Conservation (phyloP, 768 basidiomycete genomes). For the Strobilomyces dryophilus region DNA sequence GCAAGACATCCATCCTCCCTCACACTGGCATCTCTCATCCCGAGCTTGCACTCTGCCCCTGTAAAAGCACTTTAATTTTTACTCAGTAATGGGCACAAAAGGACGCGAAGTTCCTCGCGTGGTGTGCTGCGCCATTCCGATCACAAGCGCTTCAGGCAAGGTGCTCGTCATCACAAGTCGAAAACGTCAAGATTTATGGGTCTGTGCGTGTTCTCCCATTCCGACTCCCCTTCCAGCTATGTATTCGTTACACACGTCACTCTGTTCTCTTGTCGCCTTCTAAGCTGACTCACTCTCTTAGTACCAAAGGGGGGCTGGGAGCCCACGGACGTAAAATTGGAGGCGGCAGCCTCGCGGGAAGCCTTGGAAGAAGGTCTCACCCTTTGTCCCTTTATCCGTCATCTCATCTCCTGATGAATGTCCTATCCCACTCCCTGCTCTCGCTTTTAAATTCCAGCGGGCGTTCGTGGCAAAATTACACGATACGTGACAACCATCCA, state of each 20-base stretch:
- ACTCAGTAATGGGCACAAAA: constrained; percentile 50
- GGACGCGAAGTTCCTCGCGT: constrained; percentile 78
- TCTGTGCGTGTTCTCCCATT: constrained; percentile 61
- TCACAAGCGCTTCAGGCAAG: constrained; percentile 67
- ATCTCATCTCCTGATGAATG: constrained; percentile 64
- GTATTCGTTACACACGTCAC: background rate
- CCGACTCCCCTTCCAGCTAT: background rate
- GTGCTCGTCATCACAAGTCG: constrained; percentile 82
- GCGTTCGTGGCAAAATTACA: constrained; percentile 82
- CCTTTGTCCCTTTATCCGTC: constrained; percentile 73
- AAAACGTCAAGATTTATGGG: constrained; percentile 77
- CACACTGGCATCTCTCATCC: background rate
- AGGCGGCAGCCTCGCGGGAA: constrained; percentile 88
- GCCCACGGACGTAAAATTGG: constrained; percentile 71
- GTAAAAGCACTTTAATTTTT: constrained; percentile 1
- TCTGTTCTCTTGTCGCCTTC: background rate
- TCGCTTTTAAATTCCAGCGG: constrained; percentile 50
- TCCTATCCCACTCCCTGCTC: constrained; percentile 38
- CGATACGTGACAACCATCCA: constrained; percentile 82
- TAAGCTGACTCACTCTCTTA: constrained; percentile 29
- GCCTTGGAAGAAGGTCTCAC: constrained; percentile 96
- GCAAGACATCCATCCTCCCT: background rate
- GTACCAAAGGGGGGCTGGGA: constrained; percentile 96
- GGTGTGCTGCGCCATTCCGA: constrained; percentile 89
- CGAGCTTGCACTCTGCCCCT: constrained; percentile 1